These are phyloP conservation scores for Penicillium sumatraense DNA, from an alignment of 2,329 filamentous ascomycete species.

Conservation along the genomic window DNA sequence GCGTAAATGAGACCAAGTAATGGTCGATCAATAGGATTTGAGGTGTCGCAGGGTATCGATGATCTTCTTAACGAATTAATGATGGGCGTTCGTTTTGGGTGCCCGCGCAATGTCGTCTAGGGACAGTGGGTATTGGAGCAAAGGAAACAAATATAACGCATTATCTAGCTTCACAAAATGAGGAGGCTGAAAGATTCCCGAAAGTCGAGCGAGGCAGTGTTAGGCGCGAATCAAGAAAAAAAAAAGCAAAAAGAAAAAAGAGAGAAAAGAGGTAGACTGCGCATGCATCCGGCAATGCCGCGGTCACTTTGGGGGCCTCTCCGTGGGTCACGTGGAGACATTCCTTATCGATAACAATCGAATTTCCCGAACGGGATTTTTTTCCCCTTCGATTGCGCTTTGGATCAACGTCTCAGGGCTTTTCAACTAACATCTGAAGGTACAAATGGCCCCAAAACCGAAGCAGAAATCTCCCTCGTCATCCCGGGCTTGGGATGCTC, in stretches of 20 bases:
- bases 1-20: conserved; percentile 30
- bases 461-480: conserved; percentile 51
- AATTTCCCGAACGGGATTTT: neutral
- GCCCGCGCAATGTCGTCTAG: conserved; percentile 11
- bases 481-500: conserved; percentile 67
- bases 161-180: neutral
- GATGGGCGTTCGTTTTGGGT: conserved; percentile 34
- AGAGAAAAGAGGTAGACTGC: conserved; percentile 11
- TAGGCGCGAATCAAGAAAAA: conserved; percentile 13
- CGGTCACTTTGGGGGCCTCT: neutral
- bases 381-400: neutral
- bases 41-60: conserved; percentile 23
- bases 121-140: neutral
- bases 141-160: conserved; percentile 8
- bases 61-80: conserved; percentile 37
- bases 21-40: conserved; percentile 22
- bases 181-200: conserved; percentile 2
- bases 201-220: conserved; percentile 8
- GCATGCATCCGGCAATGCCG: conserved; percentile 8
- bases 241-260: neutral
- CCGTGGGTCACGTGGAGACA: neutral
- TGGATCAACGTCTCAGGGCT: neutral
- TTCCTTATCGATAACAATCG: conserved; percentile 1
- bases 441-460: conserved; percentile 46
- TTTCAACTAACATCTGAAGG: neutral